These are phyloP conservation scores for Theobroma grandiflorum DNA, from an alignment of 441 rosid species.

Conservation along the genomic window DNA sequence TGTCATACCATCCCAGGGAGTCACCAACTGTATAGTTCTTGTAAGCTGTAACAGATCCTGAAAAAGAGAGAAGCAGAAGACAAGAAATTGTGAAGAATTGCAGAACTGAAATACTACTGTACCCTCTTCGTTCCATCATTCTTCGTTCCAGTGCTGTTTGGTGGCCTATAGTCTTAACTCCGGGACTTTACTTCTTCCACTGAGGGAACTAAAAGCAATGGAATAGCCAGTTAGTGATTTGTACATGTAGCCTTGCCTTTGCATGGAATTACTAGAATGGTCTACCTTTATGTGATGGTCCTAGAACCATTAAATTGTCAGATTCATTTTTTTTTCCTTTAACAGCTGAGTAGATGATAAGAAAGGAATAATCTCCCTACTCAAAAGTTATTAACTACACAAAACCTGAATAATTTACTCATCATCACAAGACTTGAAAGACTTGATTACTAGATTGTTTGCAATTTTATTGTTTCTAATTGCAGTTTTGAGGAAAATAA, in stretches of 20 bases:
- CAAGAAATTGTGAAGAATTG: conserved; percentile 29
- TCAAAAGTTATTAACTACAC: not conserved
- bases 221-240: not conserved
- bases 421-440: not conserved
- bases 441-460: not conserved
- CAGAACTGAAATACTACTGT: not conserved
- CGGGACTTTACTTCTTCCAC: not conserved
- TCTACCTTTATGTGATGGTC: not conserved
- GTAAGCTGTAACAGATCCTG: conserved; percentile 61
- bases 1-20: conserved; percentile 75
- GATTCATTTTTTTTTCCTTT: not conserved
- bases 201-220: not conserved
- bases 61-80: conserved; percentile 31
- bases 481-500: not conserved
- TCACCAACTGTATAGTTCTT: conserved; percentile 92
- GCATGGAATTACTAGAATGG: conserved; percentile 29
- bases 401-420: not conserved
- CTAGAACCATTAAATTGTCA: not conserved
- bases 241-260: conserved; percentile 19
- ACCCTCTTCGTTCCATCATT: conserved; percentile 34
- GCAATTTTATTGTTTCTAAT: not conserved
- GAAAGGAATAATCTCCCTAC: conserved; percentile 2
- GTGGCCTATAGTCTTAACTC: not conserved
- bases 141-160: not conserved
- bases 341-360: not conserved